phyloP scores from a whole-genome alignment of 2,329 filamentous ascomycete genomes.

The Dactylellina parvicollis region DNA sequence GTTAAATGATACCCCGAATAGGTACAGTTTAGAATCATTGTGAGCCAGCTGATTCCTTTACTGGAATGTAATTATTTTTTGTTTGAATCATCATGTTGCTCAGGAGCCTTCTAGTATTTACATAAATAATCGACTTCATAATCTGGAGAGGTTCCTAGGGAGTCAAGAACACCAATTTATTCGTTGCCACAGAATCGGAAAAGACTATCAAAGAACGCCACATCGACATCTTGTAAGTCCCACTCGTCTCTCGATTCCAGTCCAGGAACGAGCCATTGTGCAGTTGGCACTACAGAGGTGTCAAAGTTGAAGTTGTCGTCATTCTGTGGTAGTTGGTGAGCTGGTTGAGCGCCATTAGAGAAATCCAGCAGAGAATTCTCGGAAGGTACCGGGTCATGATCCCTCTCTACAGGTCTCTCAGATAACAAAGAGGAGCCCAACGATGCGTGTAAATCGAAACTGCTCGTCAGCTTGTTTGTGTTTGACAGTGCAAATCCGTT shows the following conservation, averaged over 20 bases:
- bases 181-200: slow-evolving; percentile 23
- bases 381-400: not conserved
- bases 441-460: not conserved
- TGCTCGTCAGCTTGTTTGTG: not conserved
- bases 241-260: slow-evolving; percentile 58
- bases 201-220: slow-evolving; percentile 59
- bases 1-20: too few relatives aligned
- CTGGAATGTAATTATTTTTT: too few relatives aligned
- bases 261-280: not conserved
- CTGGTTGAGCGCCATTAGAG: not conserved
- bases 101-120: too few relatives aligned
- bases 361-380: not conserved
- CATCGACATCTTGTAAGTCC: slow-evolving; percentile 60
- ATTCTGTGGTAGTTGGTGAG: not conserved
- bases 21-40: too few relatives aligned
- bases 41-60: too few relatives aligned
- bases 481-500: not conserved
- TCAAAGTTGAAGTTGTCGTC: not conserved
- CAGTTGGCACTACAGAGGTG: not conserved
- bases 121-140: too few relatives aligned
- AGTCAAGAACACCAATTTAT: too few relatives aligned
- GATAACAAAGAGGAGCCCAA: too few relatives aligned
- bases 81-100: too few relatives aligned
- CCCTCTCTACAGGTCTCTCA: not conserved
- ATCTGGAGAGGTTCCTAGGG: too few relatives aligned